These are phyloP conservation scores for Boletus mariae DNA, from an alignment of 1,284 basidiomycete genomes.

Conservation along the genomic window DNA sequence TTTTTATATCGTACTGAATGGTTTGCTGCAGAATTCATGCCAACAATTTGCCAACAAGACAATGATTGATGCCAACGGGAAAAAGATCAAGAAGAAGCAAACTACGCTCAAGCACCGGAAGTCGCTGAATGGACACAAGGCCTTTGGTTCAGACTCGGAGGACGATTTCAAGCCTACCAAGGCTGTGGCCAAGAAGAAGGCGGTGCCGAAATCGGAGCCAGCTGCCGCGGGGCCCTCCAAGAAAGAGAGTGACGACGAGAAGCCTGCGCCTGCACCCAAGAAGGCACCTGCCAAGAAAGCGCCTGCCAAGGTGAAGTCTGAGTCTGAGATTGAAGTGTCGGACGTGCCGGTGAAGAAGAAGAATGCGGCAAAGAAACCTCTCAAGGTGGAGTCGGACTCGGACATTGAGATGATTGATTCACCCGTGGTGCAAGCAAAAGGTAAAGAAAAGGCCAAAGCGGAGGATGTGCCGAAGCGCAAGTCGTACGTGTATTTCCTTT, in stretches of 20 bases:
- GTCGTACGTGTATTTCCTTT: slow-evolving; percentile 39
- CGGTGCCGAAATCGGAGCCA: slow-evolving; percentile 32
- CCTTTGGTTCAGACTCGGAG: slow-evolving; percentile 50
- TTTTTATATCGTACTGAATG: slow-evolving; percentile 3
- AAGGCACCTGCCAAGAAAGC: slow-evolving; percentile 31
- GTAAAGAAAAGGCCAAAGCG: slow-evolving; percentile 37
- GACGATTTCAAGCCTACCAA: slow-evolving; percentile 78
- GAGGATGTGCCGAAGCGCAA: slow-evolving; percentile 49
- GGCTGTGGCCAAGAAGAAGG: slow-evolving; percentile 46
- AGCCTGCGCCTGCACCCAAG: slow-evolving; percentile 28
- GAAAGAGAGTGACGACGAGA: slow-evolving; percentile 32
- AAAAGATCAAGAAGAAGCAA: slow-evolving; percentile 75
- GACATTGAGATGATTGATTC: slow-evolving; percentile 36
- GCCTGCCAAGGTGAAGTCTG: slow-evolving; percentile 31
- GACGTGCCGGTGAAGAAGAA: slow-evolving; percentile 21
- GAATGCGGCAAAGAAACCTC: slow-evolving; percentile 18
- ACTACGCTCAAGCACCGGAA: slow-evolving; percentile 70
- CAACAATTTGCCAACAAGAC: slow-evolving; percentile 56
- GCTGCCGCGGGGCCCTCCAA: slow-evolving; percentile 33
- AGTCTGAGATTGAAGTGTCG: slow-evolving; percentile 36
- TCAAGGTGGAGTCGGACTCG: slow-evolving; percentile 38
- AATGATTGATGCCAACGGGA: slow-evolving; percentile 50
- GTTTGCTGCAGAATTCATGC: slow-evolving; percentile 51
- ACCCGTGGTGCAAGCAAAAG: slow-evolving; percentile 23
- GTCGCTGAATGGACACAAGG: slow-evolving; percentile 54